Conservation (phyloP, 768 basidiomycete genomes). For the Tricholoma saponaceum region DNA sequence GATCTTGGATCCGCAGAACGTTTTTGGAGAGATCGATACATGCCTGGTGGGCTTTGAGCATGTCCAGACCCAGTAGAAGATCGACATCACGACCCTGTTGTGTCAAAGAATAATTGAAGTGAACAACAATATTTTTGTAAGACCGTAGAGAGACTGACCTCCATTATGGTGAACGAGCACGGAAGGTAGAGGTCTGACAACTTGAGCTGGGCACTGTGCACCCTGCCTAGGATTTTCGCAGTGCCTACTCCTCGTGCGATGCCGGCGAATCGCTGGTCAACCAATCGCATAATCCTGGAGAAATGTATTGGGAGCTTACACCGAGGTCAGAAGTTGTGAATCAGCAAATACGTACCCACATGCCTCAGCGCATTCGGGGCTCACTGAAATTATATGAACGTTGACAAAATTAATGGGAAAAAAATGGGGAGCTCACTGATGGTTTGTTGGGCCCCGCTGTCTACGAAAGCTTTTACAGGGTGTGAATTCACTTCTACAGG, state of each 20-base stretch:
- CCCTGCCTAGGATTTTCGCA: constrained; percentile 88
- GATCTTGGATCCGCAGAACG: constrained; percentile 87
- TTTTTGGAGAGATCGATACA: constrained; percentile 91
- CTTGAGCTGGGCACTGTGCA: constrained; percentile 92
- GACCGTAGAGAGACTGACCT: constrained; percentile 43
- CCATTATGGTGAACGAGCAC: constrained; percentile 94
- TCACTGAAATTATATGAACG: constrained; percentile 49
- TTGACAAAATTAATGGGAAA: neutral
- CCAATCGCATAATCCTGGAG: constrained; percentile 82
- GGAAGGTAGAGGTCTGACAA: constrained; percentile 79
- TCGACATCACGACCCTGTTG: constrained; percentile 84
- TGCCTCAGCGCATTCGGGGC: constrained; percentile 84
- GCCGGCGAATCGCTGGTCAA: constrained; percentile 84
- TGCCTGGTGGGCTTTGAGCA: constrained; percentile 97
- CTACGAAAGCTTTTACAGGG: constrained; percentile 94
- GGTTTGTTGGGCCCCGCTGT: constrained; percentile 95
- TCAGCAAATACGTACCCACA: constrained; percentile 61
- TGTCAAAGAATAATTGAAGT: neutral
- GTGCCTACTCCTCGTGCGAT: constrained; percentile 94
- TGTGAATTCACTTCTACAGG: constrained; percentile 88
- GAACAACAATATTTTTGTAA: neutral
- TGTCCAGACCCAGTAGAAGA: constrained; percentile 97
- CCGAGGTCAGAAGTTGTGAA: neutral
- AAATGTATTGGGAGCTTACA: constrained; percentile 4
- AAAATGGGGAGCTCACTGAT: constrained; percentile 65